Percentiles rank a stretch among this genome's conserved stretches.
phyloP scores from a whole-genome alignment of 2,329 filamentous ascomycete genomes.

The Saccharata proteae region DNA sequence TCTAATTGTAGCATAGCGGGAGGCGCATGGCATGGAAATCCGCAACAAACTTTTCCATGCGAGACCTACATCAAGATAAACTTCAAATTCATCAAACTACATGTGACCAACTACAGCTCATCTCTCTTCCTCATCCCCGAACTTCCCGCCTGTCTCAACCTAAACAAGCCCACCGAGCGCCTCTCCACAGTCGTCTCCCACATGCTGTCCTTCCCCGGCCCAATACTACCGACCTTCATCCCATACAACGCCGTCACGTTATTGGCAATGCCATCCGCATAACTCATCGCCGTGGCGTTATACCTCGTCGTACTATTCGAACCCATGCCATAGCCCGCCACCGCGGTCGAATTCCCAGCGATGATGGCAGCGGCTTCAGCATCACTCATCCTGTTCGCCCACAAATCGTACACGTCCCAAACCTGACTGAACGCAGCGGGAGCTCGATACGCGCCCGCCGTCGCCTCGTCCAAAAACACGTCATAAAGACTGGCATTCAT shows the following conservation, averaged over 20 bases:
- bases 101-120: conserved; percentile 29
- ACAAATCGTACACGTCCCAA: conserved; percentile 45
- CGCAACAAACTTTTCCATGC: no score
- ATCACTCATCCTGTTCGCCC: conserved; percentile 42
- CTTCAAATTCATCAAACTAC: no score
- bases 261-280: conserved; percentile 33
- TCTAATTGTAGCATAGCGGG: no score
- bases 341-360: conserved; percentile 23
- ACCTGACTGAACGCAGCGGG: conserved; percentile 28
- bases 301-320: conserved; percentile 25
- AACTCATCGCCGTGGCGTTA: conserved; percentile 38
- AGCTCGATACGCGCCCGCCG: conserved; percentile 24
- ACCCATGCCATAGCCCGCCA: conserved; percentile 20
- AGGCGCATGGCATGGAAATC: no score
- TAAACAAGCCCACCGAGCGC: conserved; percentile 40
- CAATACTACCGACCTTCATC: conserved; percentile 31
- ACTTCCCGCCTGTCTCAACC: conserved; percentile 27
- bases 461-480: conserved; percentile 39
- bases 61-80: no score
- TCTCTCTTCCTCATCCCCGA: conserved; percentile 26
- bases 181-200: conserved; percentile 33
- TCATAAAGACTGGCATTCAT: conserved; percentile 42
- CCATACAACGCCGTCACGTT: conserved; percentile 36
- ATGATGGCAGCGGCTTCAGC: conserved; percentile 33
- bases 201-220: conserved; percentile 23